phyloP scores from a whole-genome alignment of 1,284 basidiomycete genomes.

The Sporisorium sorghi region DNA sequence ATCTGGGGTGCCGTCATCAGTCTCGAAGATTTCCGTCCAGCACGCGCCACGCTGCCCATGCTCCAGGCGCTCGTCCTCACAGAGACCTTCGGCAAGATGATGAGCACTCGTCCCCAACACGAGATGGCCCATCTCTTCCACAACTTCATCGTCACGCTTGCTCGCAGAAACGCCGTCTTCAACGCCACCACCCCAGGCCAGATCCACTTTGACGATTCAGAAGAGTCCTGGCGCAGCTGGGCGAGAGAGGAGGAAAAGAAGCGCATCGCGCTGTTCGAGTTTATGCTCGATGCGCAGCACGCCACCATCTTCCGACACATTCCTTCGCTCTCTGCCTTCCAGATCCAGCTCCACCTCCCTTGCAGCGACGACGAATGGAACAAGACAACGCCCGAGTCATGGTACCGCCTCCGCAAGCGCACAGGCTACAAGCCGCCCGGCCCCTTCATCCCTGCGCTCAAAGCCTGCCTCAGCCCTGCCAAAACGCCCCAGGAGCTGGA shows the following conservation, averaged over 20 bases:
- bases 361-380: slow-evolving; percentile 56
- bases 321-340: slow-evolving; percentile 54
- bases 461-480: slow-evolving; percentile 50
- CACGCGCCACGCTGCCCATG: slow-evolving; percentile 54
- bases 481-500: slow-evolving; percentile 54
- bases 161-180: slow-evolving; percentile 59
- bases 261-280: slow-evolving; percentile 53
- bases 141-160: slow-evolving; percentile 59
- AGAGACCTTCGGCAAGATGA: slow-evolving; percentile 57
- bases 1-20: slow-evolving; percentile 59
- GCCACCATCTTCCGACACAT: slow-evolving; percentile 59
- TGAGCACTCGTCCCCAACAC: slow-evolving; percentile 58
- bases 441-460: slow-evolving; percentile 54
- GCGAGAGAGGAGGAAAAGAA: slow-evolving; percentile 60
- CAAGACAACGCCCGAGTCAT: slow-evolving; percentile 48
- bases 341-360: slow-evolving; percentile 54
- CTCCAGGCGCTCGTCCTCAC: slow-evolving; percentile 60
- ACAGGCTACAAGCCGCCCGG: slow-evolving; percentile 45
- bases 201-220: slow-evolving; percentile 38
- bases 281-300: slow-evolving; percentile 58
- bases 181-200: slow-evolving; percentile 34
- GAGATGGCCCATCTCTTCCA: slow-evolving; percentile 63
- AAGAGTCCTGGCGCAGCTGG: slow-evolving; percentile 57
- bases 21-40: slow-evolving; percentile 59
- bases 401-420: slow-evolving; percentile 42